Evolutionary conservation across 2,329 filamentous ascomycete species (phyloP), one percentile per base, ranked within the genome.

Genomic region (Venturia effusa): DNA sequence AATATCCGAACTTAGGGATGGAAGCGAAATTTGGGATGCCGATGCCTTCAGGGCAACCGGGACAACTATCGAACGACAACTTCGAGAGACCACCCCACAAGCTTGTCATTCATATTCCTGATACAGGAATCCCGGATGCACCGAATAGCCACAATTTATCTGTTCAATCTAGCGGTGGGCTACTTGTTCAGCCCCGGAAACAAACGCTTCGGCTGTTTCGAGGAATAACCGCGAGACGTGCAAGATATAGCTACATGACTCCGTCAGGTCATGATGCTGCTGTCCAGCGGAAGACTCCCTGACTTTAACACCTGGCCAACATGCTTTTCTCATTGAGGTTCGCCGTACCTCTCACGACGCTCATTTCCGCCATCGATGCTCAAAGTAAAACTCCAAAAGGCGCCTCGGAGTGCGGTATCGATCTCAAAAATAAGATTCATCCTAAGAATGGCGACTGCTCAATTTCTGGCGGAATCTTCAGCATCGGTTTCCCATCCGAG

Each of bases 401-500:
- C 19, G 51, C 17, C 13, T 34, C 51, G 3, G 51, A 57, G 19
- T 57, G 51, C 8, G 51, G 51, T 32, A 57, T 57, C 30, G 30
- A 57, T 22, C 51, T 57, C 4, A 57, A 57, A 34, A 57, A 57
- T 30, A 57, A 41, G 59, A n/a, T 32, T 4, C 59, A 15, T 27
- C 59, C 59, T 4, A 27, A 40, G 22, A 24, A 60, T 40, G 59
- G 59, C 59, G 59, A 60, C 24, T 40, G 59, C 24, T 40, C 34
- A 0, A 60, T 60, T 40, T 15, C 59, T 27, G 59, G 59, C 10
- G 59, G 59, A 5, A 60, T 60, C n/a, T 60, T 60, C 59, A 57
- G 51, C 27, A 57, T 57, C 30, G 51, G 51, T 34, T 57, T 57
- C 15, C 51, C 51, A 6, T n/a, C 10, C 27, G 51, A 57, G 19